Evolutionary conservation across 164 flowering plant genomes (phyloP), one percentile per base, ranked within the genome.

Genomic region (Aristolochia californica): DNA sequence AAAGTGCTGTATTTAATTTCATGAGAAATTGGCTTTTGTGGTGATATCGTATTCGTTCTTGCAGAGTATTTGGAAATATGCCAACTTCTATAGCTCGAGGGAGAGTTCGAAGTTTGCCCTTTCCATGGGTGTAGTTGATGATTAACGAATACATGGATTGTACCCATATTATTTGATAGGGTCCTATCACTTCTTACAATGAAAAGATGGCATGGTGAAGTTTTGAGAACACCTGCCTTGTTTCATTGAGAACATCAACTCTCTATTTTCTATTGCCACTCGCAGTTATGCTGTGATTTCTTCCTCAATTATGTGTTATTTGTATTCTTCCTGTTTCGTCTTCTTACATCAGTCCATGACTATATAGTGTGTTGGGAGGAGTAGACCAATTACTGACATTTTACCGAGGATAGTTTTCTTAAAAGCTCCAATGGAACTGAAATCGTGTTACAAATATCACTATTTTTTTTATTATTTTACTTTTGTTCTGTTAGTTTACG

Each of bases 171-270:
- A 50, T 50, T 50, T 50, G 54, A 50, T 23, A n/a, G 26, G 27
- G 15, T 22, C 27, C 16, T 23, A 13, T 20, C 13, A 50, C 54
- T 50, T 23, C 54, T 50, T 26, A 22, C 54, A 50, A 50, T 50
- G 54, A 50, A 50, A 50, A 50, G 27, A 50, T 50, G 54, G 54
- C 54, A 50, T 50, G 54, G 54, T 50, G 54, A 50, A 22, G 54
- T 50, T 23, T 27, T 50, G 23, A 27, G 54, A 50, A 16, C 15
- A 50, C 27, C 54, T 23, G 54, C 54, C 54, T 26, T 22, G 13
- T 50, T 20, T 21, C 26, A 22, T 50, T 50, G 15, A n/a, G 13
- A 50, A n/a, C 1, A 8, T 22, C 27, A 50, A 24, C 23, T 20
- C 8, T 9, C 28, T n/a, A 9, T 22, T 50, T 50, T 22, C 27